These are phyloP conservation scores for Ophiostoma perfectum DNA, from an alignment of 2,329 filamentous ascomycete genomes.

Conservation along the genomic window DNA sequence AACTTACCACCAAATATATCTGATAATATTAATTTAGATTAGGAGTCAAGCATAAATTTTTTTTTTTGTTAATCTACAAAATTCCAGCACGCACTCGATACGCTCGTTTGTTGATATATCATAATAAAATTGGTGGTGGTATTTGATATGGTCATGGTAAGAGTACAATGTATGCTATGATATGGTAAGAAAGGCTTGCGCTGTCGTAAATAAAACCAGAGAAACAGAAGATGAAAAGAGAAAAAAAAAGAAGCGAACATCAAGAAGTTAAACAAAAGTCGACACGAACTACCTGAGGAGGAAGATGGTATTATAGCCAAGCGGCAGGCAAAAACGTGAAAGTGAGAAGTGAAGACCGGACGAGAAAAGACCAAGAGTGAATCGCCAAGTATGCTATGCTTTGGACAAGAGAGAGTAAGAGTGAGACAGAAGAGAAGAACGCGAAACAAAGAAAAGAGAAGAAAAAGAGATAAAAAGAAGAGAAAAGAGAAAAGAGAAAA, in stretches of 20 bases:
- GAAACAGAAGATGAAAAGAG: neutral
- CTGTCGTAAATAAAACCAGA: constrained; percentile 6
- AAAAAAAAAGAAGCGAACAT: neutral
- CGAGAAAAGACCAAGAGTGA: neutral
- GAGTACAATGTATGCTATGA: neutral
- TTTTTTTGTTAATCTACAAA: too few relatives aligned
- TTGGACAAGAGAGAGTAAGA: neutral
- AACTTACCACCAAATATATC: too few relatives aligned
- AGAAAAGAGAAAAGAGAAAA: neutral
- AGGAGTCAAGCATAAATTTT: too few relatives aligned
- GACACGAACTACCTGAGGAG: neutral
- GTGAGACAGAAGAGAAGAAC: neutral
- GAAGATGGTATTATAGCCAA: neutral
- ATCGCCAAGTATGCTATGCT: constrained; percentile 14
- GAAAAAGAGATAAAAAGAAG: neutral
- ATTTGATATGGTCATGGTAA: constrained; percentile 4
- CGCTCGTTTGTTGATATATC: neutral
- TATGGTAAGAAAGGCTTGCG: neutral
- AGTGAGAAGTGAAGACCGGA: neutral
- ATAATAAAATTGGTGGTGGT: neutral
- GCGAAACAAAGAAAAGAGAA: neutral
- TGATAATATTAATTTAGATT: too few relatives aligned
- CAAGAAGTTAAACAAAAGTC: neutral
- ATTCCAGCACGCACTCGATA: too few relatives aligned
- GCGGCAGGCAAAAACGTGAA: neutral